A percentile compares a stretch with the other conserved stretches of the same genome.
phyloP scores from a whole-genome alignment of 1,284 basidiomycete species.

The Cutaneotrichosporon daszewskae region DNA sequence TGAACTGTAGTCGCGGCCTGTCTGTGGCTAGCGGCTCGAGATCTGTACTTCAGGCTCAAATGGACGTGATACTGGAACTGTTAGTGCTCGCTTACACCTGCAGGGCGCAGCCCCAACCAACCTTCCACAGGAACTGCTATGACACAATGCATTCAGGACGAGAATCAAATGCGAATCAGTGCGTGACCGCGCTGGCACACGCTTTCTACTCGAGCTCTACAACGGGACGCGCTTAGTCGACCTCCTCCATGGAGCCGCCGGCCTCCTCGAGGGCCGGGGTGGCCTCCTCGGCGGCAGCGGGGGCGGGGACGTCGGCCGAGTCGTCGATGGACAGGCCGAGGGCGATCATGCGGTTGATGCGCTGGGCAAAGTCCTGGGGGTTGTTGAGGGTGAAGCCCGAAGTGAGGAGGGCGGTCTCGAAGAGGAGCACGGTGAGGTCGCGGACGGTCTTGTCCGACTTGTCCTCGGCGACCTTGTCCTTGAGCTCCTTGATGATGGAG shows the following conservation, averaged over 20 bases:
- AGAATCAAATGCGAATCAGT: constrained; percentile 4
- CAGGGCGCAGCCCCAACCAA: no score
- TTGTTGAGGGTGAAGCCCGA: constrained; percentile 94
- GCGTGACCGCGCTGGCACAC: constrained; percentile 17
- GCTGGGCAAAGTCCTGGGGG: constrained; percentile 89
- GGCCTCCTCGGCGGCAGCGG: constrained; percentile 33
- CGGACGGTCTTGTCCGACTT: constrained; percentile 98
- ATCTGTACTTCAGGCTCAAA: no score
- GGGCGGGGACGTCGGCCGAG: constrained; percentile 29
- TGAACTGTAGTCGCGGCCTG: no score
- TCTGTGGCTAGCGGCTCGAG: no score
- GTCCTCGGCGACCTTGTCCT: constrained; percentile 90
- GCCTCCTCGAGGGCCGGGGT: constrained; percentile 44
- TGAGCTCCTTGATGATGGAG: constrained; percentile 90
- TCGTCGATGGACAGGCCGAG: constrained; percentile 55
- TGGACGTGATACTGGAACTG: no score
- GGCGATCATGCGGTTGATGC: constrained; percentile 96
- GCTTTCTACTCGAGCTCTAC: constrained; percentile 2
- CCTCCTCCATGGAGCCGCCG: constrained; percentile 51
- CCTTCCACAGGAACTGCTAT: no score
- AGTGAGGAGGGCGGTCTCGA: constrained; percentile 90
- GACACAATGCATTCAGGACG: constrained; percentile 15
- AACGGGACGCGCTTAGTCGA: constrained; percentile 38
- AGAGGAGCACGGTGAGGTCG: constrained; percentile 90
- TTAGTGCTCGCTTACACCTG: neutral